Conservation (phyloP, 2,329 filamentous ascomycete genomes). For the Xylaria multiplex region DNA sequence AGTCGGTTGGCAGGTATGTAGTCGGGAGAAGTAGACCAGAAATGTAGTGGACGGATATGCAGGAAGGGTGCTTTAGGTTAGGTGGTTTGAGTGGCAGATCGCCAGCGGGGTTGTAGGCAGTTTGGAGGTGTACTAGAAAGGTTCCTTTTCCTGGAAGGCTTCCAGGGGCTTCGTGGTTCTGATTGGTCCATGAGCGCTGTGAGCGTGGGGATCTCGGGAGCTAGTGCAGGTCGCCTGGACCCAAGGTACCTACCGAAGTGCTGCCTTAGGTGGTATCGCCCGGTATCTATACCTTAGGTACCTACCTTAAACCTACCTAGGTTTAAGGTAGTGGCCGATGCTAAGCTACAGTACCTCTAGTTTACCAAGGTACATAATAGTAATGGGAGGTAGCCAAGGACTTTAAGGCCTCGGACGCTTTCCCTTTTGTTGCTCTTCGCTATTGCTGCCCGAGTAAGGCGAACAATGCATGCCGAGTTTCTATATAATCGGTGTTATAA, state of each 20-base stretch:
- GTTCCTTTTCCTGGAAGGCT: constrained; percentile 23
- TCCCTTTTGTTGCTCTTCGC: no score
- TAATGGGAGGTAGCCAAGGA: neutral
- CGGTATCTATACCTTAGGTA: neutral
- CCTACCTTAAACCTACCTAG: no score
- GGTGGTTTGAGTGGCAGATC: constrained; percentile 27
- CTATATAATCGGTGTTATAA: no score
- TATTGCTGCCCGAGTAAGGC: no score
- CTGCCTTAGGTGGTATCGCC: no score
- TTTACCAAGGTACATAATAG: no score
- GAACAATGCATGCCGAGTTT: no score
- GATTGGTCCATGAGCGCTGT: constrained; percentile 20
- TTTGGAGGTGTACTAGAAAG: constrained; percentile 12
- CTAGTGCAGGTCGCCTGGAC: constrained; percentile 20
- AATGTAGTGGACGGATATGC: constrained; percentile 13
- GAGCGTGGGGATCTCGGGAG: constrained; percentile 19
- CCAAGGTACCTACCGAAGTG: neutral
- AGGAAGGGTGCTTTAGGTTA: constrained; percentile 24
- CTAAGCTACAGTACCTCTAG: no score
- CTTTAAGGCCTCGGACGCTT: neutral
- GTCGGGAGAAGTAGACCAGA: no score
- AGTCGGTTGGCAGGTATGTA: no score
- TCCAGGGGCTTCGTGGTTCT: constrained; percentile 17
- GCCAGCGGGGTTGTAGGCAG: constrained; percentile 28
- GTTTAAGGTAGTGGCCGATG: no score